Evolutionary conservation across 306 rosid genomes (phyloP).

Genomic region (Vigna angularis): DNA sequence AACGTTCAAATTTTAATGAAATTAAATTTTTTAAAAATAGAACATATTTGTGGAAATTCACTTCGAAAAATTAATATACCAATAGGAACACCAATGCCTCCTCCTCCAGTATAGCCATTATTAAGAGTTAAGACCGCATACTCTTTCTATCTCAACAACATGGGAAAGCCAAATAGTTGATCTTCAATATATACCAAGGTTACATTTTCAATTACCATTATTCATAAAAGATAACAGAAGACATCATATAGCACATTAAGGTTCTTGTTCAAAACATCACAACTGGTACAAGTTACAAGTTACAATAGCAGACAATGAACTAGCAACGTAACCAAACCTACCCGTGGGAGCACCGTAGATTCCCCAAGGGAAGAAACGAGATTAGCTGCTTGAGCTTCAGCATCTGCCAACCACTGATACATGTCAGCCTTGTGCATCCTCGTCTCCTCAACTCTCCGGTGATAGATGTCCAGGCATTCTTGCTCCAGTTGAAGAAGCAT

Average conservation of each 20-base stretch:
- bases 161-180: neutral
- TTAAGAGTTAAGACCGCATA: neutral
- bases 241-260: neutral
- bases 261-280: neutral
- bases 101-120: neutral
- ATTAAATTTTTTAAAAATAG: neutral
- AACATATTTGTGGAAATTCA: conserved; percentile 3
- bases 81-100: neutral
- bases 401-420: conserved; percentile 64
- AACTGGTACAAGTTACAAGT: neutral
- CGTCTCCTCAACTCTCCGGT: conserved; percentile 74
- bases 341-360: conserved; percentile 55
- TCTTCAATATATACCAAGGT: neutral
- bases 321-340: conserved; percentile 34
- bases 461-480: conserved; percentile 88
- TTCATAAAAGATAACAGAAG: neutral
- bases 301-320: conserved; percentile 1
- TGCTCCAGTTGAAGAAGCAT: conserved; percentile 93
- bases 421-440: conserved; percentile 79
- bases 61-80: conserved; percentile 14
- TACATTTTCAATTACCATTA: neutral
- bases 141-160: conserved; percentile 27
- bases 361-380: conserved; percentile 74
- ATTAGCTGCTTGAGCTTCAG: conserved; percentile 63
- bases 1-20: neutral